Percentiles rank a stretch among this genome's conserved stretches.
These are phyloP conservation scores for Fallopia convolvulus DNA, from an alignment of 148 eudicot genomes.

Conservation along the genomic window DNA sequence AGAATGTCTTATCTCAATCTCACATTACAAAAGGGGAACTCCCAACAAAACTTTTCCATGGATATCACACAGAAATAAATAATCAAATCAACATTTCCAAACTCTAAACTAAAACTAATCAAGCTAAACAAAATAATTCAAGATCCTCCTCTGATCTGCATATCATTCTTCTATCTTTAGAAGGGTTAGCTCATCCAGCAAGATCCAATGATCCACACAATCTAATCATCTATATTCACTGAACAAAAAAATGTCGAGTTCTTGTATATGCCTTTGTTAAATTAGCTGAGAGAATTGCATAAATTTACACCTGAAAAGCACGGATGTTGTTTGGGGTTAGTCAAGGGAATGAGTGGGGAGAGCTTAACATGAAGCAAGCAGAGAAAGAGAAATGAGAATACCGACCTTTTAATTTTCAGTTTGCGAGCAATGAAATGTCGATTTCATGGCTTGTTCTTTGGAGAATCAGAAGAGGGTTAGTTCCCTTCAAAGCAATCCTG, in stretches of 20 bases:
- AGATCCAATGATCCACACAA: not conserved
- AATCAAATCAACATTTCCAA: not conserved
- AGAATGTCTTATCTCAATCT: not conserved
- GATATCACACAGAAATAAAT: not conserved
- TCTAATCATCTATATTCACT: not conserved
- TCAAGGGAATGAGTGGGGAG: not conserved
- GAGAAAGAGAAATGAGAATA: not conserved
- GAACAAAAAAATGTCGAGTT: not conserved
- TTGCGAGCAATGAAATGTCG: conserved; percentile 42
- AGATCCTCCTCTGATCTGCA: not conserved
- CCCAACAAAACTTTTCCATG: not conserved
- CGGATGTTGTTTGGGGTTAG: not conserved
- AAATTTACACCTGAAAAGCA: not conserved
- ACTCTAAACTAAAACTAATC: not conserved
- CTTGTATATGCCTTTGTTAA: not conserved
- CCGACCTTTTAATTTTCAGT: conserved; percentile 34
- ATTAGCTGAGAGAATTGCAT: not conserved
- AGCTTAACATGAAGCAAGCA: not conserved
- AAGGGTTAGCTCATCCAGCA: not conserved
- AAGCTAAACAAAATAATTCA: not conserved
- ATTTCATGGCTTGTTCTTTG: conserved; percentile 24
- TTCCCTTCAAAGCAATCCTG: too few species aligned
- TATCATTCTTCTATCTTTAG: not conserved
- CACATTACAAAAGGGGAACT: not conserved
- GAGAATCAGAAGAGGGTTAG: too few species aligned